Conservation (phyloP, 2,329 filamentous ascomycete species). For the Diplodia sapinea region DNA sequence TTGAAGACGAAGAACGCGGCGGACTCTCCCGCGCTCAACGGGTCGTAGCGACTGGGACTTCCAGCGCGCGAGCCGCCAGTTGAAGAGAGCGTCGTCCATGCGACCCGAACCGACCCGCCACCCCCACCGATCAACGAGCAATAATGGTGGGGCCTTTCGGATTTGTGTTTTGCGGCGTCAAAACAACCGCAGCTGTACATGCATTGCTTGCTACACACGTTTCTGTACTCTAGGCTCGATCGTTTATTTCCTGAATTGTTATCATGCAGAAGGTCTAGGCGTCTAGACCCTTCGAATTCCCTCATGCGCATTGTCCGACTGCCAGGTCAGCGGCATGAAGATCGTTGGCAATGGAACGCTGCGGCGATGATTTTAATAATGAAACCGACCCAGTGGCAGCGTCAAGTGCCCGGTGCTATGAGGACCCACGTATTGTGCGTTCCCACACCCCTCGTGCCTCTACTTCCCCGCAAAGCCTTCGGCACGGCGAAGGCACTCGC, state of each 20-base stretch:
- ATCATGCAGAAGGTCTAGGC: conserved; percentile 20
- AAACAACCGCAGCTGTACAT: conserved; percentile 28
- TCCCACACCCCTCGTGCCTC: not conserved
- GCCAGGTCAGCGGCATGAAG: conserved; percentile 6
- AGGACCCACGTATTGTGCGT: conserved; percentile 7
- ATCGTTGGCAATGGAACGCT: not conserved
- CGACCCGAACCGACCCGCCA: conserved; percentile 15
- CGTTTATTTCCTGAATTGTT: conserved; percentile 24
- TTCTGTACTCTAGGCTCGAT: conserved; percentile 31
- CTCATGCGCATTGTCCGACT: not conserved
- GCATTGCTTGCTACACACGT: conserved; percentile 17
- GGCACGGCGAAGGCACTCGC: not conserved
- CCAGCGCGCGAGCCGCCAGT: conserved; percentile 25
- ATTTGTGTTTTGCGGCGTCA: conserved; percentile 17
- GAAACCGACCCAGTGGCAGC: conserved; percentile 15
- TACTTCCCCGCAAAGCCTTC: conserved; percentile 6
- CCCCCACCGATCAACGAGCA: conserved; percentile 14
- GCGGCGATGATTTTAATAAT: conserved; percentile 21
- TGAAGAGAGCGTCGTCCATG: conserved; percentile 26
- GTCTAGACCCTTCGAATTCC: not conserved
- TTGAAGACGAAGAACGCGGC: conserved; percentile 57
- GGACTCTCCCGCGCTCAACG: conserved; percentile 41
- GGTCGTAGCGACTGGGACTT: conserved; percentile 29
- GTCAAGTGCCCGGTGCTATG: not conserved
- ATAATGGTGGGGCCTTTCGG: conserved; percentile 20